phyloP scores from a whole-genome alignment of 805 yeast species.

The Yamadazyma olivae region DNA sequence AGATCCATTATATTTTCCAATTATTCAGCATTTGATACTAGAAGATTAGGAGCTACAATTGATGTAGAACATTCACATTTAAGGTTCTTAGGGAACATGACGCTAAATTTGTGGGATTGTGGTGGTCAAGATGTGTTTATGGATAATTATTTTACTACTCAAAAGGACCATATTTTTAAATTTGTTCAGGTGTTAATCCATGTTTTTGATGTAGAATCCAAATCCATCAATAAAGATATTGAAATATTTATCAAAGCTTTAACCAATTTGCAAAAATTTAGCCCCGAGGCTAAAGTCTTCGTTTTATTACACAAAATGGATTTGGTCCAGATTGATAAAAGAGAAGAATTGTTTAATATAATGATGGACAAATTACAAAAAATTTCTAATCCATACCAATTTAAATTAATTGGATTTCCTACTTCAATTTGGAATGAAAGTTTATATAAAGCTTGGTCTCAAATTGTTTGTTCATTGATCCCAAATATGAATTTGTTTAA shows the following conservation, averaged over 20 bases:
- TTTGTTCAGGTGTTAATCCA: conserved; percentile 95
- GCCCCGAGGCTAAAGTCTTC: conserved; percentile 90
- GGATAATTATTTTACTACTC: conserved; percentile 88
- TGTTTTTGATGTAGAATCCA: conserved; percentile 93
- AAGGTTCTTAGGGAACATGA: conserved; percentile 91
- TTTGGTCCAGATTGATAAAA: conserved; percentile 78
- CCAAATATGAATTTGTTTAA: conserved; percentile 87
- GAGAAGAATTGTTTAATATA: conserved; percentile 77
- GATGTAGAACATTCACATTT: conserved; percentile 98
- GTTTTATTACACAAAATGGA: conserved; percentile 95
- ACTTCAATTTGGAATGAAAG: conserved; percentile 98
- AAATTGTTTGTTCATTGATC: conserved; percentile 88
- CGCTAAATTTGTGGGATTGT: conserved; percentile 95
- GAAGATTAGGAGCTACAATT: conserved; percentile 93
- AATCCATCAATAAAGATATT: conserved; percentile 87
- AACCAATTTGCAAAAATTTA: conserved; percentile 73
- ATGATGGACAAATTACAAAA: conserved; percentile 81
- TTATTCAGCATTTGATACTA: conserved; percentile 94
- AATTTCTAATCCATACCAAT: conserved; percentile 63
- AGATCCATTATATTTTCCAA: conserved; percentile 92
- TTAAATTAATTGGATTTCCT: conserved; percentile 79
- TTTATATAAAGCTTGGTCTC: conserved; percentile 95
- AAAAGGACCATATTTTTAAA: conserved; percentile 87
- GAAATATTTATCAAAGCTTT: conserved; percentile 86
- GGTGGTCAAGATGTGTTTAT: conserved; percentile 97